Evolutionary conservation across 106 monocot species (phyloP).

Genomic region (Alisma plantagoaquatica): DNA sequence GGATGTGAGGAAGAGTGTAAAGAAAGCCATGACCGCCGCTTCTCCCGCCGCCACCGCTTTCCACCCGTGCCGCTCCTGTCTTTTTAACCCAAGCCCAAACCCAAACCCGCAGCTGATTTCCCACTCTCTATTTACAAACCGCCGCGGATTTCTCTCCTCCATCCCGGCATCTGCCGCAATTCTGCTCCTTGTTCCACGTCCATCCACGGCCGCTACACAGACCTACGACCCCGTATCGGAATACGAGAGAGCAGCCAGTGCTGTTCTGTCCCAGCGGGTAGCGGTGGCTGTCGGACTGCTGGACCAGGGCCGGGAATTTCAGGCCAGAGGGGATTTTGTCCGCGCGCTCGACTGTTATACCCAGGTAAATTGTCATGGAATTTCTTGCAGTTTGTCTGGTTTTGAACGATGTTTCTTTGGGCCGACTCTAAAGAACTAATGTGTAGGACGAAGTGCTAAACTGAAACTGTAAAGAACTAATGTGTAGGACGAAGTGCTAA

Average conservation of each 20-base stretch:
- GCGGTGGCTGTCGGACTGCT: conserved; percentile 42
- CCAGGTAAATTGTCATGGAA: too few species aligned
- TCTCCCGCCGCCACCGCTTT: background rate
- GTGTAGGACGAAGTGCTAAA: too few species aligned
- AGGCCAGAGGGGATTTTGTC: conserved; percentile 58
- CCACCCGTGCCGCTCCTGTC: background rate
- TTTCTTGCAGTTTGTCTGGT: too few species aligned
- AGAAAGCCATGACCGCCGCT: background rate
- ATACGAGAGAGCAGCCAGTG: conserved; percentile 36
- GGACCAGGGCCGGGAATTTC: conserved; percentile 44
- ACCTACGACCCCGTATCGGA: conserved; percentile 35
- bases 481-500: too few species aligned
- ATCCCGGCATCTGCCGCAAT: conserved; percentile 18
- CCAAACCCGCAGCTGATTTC: background rate
- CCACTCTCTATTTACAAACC: background rate
- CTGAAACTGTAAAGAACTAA: too few species aligned
- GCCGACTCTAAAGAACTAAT: too few species aligned
- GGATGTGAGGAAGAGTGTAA: background rate
- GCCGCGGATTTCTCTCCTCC: conserved; percentile 16
- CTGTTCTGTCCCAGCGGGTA: conserved; percentile 36
- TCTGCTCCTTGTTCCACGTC: conserved; percentile 6
- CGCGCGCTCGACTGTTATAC: conserved; percentile 50
- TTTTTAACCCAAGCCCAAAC: background rate
- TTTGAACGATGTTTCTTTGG: too few species aligned
- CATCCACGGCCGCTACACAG: conserved; percentile 2